Conservation (phyloP, 108 stramenopile species). For the Seminavis robusta region DNA sequence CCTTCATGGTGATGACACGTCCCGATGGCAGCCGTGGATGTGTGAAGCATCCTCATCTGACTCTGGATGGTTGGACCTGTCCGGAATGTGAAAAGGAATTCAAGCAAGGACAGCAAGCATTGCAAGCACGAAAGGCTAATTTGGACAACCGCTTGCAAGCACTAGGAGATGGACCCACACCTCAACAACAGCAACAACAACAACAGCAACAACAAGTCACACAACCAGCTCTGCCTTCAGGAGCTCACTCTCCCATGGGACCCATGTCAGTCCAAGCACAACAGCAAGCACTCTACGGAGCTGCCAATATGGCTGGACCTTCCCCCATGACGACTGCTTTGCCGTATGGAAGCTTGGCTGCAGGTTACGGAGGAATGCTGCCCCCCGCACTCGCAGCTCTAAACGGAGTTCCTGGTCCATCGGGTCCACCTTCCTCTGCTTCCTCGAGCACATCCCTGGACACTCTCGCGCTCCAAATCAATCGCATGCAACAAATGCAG, state of each 20-base stretch:
- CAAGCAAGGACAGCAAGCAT: not conserved
- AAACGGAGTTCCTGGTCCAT: not conserved
- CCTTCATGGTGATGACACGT: too few species aligned
- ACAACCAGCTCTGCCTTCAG: not conserved
- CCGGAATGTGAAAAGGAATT: slow-evolving; percentile 9
- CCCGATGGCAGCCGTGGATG: too few species aligned
- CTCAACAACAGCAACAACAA: not conserved
- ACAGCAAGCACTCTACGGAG: too few species aligned
- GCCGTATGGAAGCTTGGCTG: not conserved
- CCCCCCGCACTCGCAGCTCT: not conserved
- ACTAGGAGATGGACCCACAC: not conserved
- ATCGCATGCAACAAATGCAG: slow-evolving; percentile 31
- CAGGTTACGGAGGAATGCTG: not conserved
- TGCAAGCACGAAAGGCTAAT: slow-evolving; percentile 6
- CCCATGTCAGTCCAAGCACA: too few species aligned
- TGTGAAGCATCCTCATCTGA: too few species aligned
- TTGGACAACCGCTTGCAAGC: slow-evolving; percentile 10
- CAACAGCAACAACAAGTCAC: not conserved
- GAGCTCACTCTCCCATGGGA: not conserved
- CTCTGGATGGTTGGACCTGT: slow-evolving; percentile 1
- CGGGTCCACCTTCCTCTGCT: not conserved
- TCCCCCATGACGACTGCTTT: too few species aligned
- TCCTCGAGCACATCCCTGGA: not conserved
- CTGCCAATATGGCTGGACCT: too few species aligned
- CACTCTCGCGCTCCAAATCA: slow-evolving; percentile 19